Base-by-base conservation (phyloP, 1,139 yeast species). In the Wickerhamiella infanticola region DNA sequence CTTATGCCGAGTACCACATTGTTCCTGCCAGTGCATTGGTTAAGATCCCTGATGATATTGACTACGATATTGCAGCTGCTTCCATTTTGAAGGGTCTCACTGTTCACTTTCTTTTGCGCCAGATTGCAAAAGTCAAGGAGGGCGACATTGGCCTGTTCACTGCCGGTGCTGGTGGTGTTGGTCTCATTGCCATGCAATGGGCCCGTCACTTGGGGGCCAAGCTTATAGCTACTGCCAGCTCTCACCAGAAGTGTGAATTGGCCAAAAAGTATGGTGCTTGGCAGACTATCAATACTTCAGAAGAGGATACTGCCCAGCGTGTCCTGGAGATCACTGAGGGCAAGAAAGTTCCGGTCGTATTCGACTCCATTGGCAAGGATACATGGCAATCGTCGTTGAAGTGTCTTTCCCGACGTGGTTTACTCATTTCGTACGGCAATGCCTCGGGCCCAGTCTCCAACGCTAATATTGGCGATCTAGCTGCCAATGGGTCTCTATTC, bases 111-210 rank as follows among this genome's bases (percentile, higher is more conserved):
- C 75, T 86, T 49, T 64, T 75, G 40, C 66, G 70, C 40, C 88
- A 81, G 52, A 73, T 90, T 0, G 76, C 82, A 60, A 58, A 67
- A 3, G 82, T 85, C 35, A 59, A 81, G 58, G 67, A 71, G 58
- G 86, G 75, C 45, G 95, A 88, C 50, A 72, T 63, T 53, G 72
- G 81, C 39, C 68, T 86, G 45, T 78, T 84, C 35, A 85, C 88
- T 69, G 96, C 96, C 1, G 95, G 95, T 18, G 95, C 95, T 6
- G 96, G 96, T 44, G 95, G 96, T 48, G 90, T 83, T 44, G 96
- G 96, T 2, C 70, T 74, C 45, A 55, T 83, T 13, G 63, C 84
- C 46, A 35, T 71, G 40, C 95, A 85, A 63, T 64, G 85, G 62
- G 65, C 79, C 45, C 60, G 70, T 35, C 63, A 63, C 27, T 67